These are phyloP conservation scores for Aaosphaeria arxii DNA, from an alignment of 2,329 filamentous ascomycete genomes.

Conservation along the genomic window DNA sequence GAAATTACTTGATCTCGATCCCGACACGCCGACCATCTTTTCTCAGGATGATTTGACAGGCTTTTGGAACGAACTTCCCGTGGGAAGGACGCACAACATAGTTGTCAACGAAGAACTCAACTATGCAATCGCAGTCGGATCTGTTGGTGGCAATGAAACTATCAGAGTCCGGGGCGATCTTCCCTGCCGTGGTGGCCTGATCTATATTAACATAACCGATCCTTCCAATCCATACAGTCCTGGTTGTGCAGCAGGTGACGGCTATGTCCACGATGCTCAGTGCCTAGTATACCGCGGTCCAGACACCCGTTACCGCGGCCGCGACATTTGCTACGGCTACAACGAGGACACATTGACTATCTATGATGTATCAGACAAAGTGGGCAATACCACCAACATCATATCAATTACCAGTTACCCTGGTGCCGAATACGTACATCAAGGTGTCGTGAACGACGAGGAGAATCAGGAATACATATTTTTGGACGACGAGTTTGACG, in stretches of 20 bases:
- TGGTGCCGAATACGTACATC: constrained; percentile 55
- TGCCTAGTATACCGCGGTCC: constrained; percentile 55
- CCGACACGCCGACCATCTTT: constrained; percentile 20
- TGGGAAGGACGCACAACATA: constrained; percentile 32
- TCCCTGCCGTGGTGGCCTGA: constrained; percentile 50
- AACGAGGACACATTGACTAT: constrained; percentile 53
- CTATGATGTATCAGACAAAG: constrained; percentile 50
- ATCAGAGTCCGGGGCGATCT: constrained; percentile 20
- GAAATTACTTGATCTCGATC: constrained; percentile 34
- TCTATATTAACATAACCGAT: constrained; percentile 56
- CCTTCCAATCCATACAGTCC: constrained; percentile 49
- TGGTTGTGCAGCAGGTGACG: constrained; percentile 53
- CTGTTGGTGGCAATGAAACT: constrained; percentile 20
- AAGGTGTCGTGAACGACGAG: constrained; percentile 40
- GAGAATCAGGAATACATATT: constrained; percentile 25
- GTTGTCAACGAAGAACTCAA: constrained; percentile 28
- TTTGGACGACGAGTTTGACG: constrained; percentile 31
- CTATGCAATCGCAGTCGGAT: constrained; percentile 26
- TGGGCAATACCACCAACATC: constrained; percentile 36
- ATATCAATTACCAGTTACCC: constrained; percentile 53
- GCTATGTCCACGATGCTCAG: constrained; percentile 60
- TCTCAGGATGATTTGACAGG: constrained; percentile 23
- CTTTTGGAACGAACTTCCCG: constrained; percentile 21
- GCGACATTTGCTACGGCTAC: constrained; percentile 55
- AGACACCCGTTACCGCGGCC: constrained; percentile 44